Percentiles rank a stretch among this genome's conserved stretches.
These are phyloP conservation scores for Neurospora sp. DNA, from an alignment of 495 filamentous ascomycete genomes.

Conservation along the genomic window DNA sequence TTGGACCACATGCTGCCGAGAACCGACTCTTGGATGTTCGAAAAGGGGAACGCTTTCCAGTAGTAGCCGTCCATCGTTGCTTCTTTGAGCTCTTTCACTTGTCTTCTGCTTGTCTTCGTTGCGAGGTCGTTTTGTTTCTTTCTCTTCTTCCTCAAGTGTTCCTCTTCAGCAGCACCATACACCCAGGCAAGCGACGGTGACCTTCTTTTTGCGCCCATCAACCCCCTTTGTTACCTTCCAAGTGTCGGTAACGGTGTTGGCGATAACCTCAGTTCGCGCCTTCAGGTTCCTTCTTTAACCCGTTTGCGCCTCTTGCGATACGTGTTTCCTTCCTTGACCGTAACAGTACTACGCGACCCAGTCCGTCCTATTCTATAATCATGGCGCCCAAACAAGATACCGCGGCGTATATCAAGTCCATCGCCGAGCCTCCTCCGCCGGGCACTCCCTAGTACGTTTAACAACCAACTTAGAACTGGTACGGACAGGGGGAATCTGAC, in stretches of 20 bases:
- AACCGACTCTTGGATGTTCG: constrained; percentile 10
- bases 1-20: constrained; percentile 19
- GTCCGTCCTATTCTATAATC: constrained; percentile 1
- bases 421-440: constrained; percentile 44
- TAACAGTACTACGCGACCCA: neutral
- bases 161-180: neutral
- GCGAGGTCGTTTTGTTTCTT: neutral
- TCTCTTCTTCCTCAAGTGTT: neutral
- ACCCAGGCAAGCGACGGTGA: neutral
- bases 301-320: neutral
- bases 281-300: neutral
- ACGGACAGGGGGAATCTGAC: too few species aligned
- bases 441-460: constrained; percentile 47
- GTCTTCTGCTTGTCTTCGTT: neutral
- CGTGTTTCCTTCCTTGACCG: neutral
- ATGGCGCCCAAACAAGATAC: constrained; percentile 30
- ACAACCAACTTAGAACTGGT: too few species aligned
- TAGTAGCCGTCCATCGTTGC: neutral
- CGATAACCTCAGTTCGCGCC: neutral
- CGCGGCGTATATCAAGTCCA: constrained; percentile 27
- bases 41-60: constrained; percentile 12
- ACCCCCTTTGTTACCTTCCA: neutral
- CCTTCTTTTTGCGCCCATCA: neutral
- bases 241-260: constrained; percentile 1
- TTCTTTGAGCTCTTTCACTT: neutral